phyloP scores from a whole-genome alignment of 352 stramenopile genomes.

The Phytopythium sindhum region DNA sequence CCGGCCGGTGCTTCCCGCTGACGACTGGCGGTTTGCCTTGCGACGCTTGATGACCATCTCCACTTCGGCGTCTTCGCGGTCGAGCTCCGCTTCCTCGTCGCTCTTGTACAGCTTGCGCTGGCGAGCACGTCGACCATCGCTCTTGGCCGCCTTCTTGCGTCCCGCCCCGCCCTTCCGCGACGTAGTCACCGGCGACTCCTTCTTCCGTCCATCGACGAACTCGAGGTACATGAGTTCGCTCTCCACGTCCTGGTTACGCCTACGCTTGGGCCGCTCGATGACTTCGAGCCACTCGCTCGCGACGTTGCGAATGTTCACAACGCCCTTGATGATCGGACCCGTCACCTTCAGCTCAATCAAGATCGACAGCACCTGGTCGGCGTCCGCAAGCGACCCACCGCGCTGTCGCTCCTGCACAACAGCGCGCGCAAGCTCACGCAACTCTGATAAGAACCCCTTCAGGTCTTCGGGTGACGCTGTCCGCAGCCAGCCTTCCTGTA shows the following conservation, averaged over 20 bases:
- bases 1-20: slow-evolving; percentile 8
- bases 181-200: slow-evolving; percentile 31
- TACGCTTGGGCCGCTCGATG: slow-evolving; percentile 85
- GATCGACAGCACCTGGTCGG: slow-evolving; percentile 84
- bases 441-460: slow-evolving; percentile 73
- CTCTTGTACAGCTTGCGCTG: slow-evolving; percentile 40
- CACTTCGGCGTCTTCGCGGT: slow-evolving; percentile 36
- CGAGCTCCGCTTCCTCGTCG: slow-evolving; percentile 45
- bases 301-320: slow-evolving; percentile 74
- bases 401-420: slow-evolving; percentile 85
- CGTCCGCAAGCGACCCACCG: slow-evolving; percentile 76
- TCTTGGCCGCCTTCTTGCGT: slow-evolving; percentile 40
- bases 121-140: slow-evolving; percentile 22
- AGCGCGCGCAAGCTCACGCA: slow-evolving; percentile 72
- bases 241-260: slow-evolving; percentile 78
- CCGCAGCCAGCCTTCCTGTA: slow-evolving; percentile 80
- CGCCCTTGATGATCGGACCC: slow-evolving; percentile 62
- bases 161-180: slow-evolving; percentile 23
- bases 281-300: slow-evolving; percentile 81
- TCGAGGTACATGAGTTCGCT: slow-evolving; percentile 86
- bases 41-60: slow-evolving; percentile 27
- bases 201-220: slow-evolving; percentile 74
- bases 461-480: slow-evolving; percentile 76
- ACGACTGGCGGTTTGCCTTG: slow-evolving; percentile 32
- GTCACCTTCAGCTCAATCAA: slow-evolving; percentile 88